phyloP scores from a whole-genome alignment of 208 protist genomes.

The Trichomonas vaginalis region DNA sequence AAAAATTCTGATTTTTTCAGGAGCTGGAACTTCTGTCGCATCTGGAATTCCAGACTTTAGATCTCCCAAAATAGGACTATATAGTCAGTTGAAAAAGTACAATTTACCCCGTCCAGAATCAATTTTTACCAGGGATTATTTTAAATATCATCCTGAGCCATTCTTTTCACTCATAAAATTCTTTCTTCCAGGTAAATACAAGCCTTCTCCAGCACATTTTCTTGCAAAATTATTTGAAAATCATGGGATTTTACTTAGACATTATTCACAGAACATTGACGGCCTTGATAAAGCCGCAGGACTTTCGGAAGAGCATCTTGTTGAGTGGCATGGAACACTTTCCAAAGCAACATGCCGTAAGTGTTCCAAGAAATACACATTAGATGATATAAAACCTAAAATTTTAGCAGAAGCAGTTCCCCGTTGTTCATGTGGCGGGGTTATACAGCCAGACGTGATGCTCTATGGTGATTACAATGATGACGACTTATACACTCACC shows the following conservation, averaged over 20 bases:
- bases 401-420: not conserved
- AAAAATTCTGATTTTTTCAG: not conserved
- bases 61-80: not conserved
- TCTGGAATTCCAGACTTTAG: conserved; percentile 17
- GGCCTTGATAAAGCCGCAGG: not conserved
- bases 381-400: not conserved
- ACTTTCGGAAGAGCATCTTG: not conserved
- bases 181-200: not conserved
- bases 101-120: not conserved
- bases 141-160: not conserved
- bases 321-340: not conserved
- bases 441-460: not conserved
- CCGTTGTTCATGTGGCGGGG: not conserved
- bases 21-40: not conserved
- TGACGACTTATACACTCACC: not conserved
- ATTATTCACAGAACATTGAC: conserved; percentile 13
- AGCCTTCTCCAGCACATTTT: not conserved
- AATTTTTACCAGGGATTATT: not conserved
- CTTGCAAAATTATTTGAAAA: not conserved
- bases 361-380: not conserved
- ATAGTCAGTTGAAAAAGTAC: not conserved
- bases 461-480: not conserved
- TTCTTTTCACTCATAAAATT: not conserved
- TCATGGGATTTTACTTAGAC: not conserved
- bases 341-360: not conserved